Evolutionary conservation across 768 basidiomycete genomes (phyloP).

Genomic region (Leccinum truebloodii): DNA sequence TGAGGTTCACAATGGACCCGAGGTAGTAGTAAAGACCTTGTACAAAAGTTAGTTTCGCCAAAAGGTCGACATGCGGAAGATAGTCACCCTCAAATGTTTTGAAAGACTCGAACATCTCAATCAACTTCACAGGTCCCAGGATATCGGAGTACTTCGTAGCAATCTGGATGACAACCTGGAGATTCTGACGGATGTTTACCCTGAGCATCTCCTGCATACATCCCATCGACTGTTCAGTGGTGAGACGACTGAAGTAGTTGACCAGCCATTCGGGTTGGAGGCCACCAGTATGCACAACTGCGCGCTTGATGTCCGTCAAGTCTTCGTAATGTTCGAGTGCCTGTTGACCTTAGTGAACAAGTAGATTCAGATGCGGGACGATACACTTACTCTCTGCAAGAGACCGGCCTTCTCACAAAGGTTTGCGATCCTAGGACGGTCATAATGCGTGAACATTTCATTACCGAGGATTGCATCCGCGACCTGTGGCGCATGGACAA

Average conservation of each 20-base stretch:
- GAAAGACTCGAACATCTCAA: conserved; percentile 98
- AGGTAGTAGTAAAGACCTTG: conserved; percentile 96
- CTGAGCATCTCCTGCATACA: conserved; percentile 97
- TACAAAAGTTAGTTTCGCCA: background rate
- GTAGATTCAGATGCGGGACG: background rate
- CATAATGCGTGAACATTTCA: conserved; percentile 97
- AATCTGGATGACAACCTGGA: conserved; percentile 95
- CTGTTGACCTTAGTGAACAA: conserved; percentile 42
- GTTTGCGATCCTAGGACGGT: conserved; percentile 95
- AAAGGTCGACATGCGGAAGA: background rate
- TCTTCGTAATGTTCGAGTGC: conserved; percentile 99
- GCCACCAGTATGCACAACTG: conserved; percentile 86
- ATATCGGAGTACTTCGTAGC: conserved; percentile 99
- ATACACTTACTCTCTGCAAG: conserved; percentile 73
- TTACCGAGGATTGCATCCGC: conserved; percentile 99
- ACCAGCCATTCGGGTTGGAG: conserved; percentile 96
- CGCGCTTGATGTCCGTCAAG: conserved; percentile 97
- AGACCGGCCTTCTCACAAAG: conserved; percentile 98
- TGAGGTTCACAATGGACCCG: conserved; percentile 96
- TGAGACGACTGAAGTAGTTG: conserved; percentile 94
- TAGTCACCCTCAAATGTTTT: conserved; percentile 89
- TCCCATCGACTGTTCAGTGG: conserved; percentile 95
- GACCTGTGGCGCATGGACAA: conserved; percentile 96
- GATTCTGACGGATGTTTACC: conserved; percentile 96
- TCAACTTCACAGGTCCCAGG: conserved; percentile 93